Evolutionary conservation across 148 eudicot species (phyloP).

Genomic region (Mesembryanthemum crystallinum): DNA sequence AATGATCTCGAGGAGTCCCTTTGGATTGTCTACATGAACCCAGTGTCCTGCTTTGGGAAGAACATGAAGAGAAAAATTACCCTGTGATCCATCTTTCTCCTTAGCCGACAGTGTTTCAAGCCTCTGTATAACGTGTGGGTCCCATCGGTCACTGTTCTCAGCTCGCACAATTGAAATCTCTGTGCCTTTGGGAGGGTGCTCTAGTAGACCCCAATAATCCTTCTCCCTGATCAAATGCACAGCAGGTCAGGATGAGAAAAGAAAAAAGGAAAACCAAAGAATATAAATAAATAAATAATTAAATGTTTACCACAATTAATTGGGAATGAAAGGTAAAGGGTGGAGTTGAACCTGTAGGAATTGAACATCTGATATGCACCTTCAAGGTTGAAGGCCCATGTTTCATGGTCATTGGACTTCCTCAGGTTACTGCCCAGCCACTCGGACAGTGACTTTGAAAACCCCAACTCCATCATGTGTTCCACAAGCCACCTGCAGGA

Average conservation of each 20-base stretch:
- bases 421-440: slow-evolving; percentile 91
- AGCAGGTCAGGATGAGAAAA: background rate
- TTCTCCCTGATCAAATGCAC: slow-evolving; percentile 48
- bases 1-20: slow-evolving; percentile 84
- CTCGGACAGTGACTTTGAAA: slow-evolving; percentile 82
- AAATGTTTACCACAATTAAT: too few species aligned
- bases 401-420: slow-evolving; percentile 65
- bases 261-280: background rate
- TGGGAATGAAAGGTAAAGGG: background rate
- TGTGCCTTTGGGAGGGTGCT: slow-evolving; percentile 65
- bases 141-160: slow-evolving; percentile 97
- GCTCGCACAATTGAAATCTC: slow-evolving; percentile 77
- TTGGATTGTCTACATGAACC: slow-evolving; percentile 97
- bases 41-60: slow-evolving; percentile 95
- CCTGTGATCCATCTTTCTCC: slow-evolving; percentile 45
- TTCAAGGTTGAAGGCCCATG: slow-evolving; percentile 87
- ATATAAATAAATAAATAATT: too few species aligned
- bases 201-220: slow-evolving; percentile 78
- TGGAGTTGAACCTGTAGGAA: slow-evolving; percentile 65
- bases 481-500: slow-evolving; percentile 87
- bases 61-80: slow-evolving; percentile 61
- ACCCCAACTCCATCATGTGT: slow-evolving; percentile 80
- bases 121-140: slow-evolving; percentile 46
- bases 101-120: slow-evolving; percentile 53
- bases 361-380: slow-evolving; percentile 91